phyloP scores from a whole-genome alignment of 2,329 filamentous ascomycete species.

The Periconia digitata region DNA sequence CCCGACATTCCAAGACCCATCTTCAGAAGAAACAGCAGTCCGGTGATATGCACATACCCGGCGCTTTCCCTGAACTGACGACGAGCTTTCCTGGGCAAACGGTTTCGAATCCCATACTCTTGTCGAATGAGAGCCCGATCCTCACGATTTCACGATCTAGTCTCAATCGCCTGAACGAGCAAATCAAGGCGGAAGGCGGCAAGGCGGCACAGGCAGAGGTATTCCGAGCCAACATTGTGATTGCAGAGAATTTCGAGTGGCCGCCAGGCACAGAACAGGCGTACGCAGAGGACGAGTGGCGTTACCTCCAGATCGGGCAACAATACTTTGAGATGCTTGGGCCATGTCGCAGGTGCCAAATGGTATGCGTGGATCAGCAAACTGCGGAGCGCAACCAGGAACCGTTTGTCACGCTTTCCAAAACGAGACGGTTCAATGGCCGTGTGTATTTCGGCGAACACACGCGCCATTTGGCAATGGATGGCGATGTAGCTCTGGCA shows the following conservation, averaged over 20 bases:
- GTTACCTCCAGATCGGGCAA: slow-evolving; percentile 64
- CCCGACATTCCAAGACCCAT: slow-evolving; percentile 72
- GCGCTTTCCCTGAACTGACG: slow-evolving; percentile 54
- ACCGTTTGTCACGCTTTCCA: slow-evolving; percentile 84
- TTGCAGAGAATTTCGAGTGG: slow-evolving; percentile 54
- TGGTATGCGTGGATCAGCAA: slow-evolving; percentile 91
- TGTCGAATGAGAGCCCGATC: slow-evolving; percentile 94
- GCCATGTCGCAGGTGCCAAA: slow-evolving; percentile 85
- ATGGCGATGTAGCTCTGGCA: slow-evolving; percentile 19
- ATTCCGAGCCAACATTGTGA: slow-evolving; percentile 86
- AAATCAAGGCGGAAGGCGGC: slow-evolving; percentile 66
- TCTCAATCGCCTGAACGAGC: slow-evolving; percentile 73
- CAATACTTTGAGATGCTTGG: slow-evolving; percentile 73
- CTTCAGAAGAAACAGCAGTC: slow-evolving; percentile 54
- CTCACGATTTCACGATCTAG: slow-evolving; percentile 80
- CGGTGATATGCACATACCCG: slow-evolving; percentile 48
- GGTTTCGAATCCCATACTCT: slow-evolving; percentile 63
- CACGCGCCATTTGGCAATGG: slow-evolving; percentile 47
- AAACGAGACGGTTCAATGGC: slow-evolving; percentile 79
- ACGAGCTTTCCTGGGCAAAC: slow-evolving; percentile 53
- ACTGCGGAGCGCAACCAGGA: slow-evolving; percentile 78
- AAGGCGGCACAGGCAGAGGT: slow-evolving; percentile 69
- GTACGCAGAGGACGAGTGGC: slow-evolving; percentile 83
- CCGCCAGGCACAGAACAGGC: slow-evolving; percentile 54
- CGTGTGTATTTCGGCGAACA: slow-evolving; percentile 91